phyloP scores from a whole-genome alignment of 1,284 basidiomycete genomes.

The Pascua guehoae region DNA sequence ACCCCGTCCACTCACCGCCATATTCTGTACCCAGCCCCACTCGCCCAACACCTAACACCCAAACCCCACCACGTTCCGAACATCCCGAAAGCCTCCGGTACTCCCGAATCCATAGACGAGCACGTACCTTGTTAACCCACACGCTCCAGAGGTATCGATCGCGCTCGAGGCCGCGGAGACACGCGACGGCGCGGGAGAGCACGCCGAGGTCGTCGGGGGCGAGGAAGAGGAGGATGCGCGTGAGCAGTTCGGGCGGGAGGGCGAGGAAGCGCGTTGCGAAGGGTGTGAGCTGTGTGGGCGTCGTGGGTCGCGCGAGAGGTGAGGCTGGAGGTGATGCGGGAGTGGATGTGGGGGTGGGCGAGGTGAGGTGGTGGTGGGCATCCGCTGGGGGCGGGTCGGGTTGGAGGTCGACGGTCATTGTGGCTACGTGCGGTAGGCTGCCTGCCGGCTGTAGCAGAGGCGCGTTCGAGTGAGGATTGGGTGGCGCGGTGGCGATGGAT shows the following conservation, averaged over 20 bases:
- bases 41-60: no score
- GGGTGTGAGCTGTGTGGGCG: neutral
- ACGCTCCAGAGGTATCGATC: constrained; percentile 20
- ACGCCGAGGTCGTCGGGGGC: constrained; percentile 25
- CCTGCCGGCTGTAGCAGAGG: neutral
- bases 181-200: constrained; percentile 20
- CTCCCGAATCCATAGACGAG: neutral
- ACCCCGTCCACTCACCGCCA: no score
- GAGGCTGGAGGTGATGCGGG: neutral
- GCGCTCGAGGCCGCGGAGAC: constrained; percentile 20
- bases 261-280: constrained; percentile 19
- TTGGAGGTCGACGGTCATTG: neutral
- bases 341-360: neutral
- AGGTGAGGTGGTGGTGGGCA: no score
- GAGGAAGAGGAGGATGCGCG: constrained; percentile 24
- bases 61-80: neutral
- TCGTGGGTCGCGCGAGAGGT: neutral
- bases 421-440: neutral
- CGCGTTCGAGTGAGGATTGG: no score
- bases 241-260: constrained; percentile 22
- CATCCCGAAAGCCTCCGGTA: no score
- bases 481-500: no score
- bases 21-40: no score
- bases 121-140: constrained; percentile 21
- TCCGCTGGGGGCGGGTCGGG: neutral